phyloP scores from a whole-genome alignment of 2,329 filamentous ascomycete genomes.

The Ophiostoma populinum region DNA sequence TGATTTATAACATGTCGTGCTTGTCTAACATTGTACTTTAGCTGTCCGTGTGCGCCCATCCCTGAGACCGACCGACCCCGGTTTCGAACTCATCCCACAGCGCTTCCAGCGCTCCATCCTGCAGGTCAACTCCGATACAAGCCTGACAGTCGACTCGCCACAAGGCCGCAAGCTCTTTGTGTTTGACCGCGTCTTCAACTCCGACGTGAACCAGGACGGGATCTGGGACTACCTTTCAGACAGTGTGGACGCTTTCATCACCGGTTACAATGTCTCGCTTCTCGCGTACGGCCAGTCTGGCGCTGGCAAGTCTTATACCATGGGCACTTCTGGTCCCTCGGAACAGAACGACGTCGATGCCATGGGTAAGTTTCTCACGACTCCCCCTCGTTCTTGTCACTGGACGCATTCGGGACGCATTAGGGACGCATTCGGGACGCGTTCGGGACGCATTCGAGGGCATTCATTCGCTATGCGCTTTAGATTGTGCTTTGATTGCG shows the following conservation, averaged over 20 bases:
- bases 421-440: too few relatives aligned
- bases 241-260: slow-evolving; percentile 74
- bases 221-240: slow-evolving; percentile 90
- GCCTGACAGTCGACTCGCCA: slow-evolving; percentile 71
- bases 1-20: slow-evolving; percentile 9
- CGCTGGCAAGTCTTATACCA: slow-evolving; percentile 94
- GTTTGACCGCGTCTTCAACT: slow-evolving; percentile 85
- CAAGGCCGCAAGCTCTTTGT: slow-evolving; percentile 91
- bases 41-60: slow-evolving; percentile 87
- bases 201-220: slow-evolving; percentile 70
- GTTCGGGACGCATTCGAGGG: too few relatives aligned
- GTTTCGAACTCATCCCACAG: slow-evolving; percentile 87
- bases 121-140: slow-evolving; percentile 73
- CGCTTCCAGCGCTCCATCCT: slow-evolving; percentile 88
- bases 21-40: slow-evolving; percentile 20
- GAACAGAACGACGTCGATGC: slow-evolving; percentile 54
- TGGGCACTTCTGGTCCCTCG: slow-evolving; percentile 79
- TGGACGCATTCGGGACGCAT: background rate
- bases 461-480: too few relatives aligned
- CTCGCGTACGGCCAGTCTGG: slow-evolving; percentile 95
- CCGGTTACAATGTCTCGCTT: slow-evolving; percentile 97
- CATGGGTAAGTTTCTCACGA: slow-evolving; percentile 48
- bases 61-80: slow-evolving; percentile 67
- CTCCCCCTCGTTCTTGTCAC: background rate
- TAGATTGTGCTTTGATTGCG: too few relatives aligned